Evolutionary conservation across 2,329 filamentous ascomycete genomes (phyloP).

Genomic region (Fusarium mangiferae): DNA sequence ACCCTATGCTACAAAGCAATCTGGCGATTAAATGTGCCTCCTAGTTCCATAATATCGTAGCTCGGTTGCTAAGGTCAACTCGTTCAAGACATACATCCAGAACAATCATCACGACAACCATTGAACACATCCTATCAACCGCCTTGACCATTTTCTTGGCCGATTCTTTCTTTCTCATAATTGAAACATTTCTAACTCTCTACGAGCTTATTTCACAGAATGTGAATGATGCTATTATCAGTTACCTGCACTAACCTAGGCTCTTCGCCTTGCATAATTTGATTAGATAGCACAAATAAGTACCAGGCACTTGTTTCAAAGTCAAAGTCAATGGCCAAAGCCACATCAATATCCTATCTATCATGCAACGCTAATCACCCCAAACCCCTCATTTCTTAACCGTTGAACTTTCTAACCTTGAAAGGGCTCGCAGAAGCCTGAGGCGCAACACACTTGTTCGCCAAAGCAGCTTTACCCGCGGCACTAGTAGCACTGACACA

Average conservation of each 20-base stretch:
- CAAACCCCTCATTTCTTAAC: background rate
- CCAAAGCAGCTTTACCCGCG: slow-evolving; percentile 34
- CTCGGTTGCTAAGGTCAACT: too few relatives aligned
- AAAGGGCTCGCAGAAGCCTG: slow-evolving; percentile 33
- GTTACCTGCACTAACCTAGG: too few relatives aligned
- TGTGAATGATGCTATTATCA: too few relatives aligned
- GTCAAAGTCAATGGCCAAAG: background rate
- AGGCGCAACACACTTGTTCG: slow-evolving; percentile 30
- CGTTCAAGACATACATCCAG: too few relatives aligned
- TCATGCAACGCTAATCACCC: background rate
- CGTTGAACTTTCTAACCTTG: slow-evolving; percentile 20
- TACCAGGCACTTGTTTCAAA: background rate
- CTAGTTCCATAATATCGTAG: too few relatives aligned
- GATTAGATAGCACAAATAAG: background rate
- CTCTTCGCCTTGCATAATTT: too few relatives aligned
- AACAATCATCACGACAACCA: background rate
- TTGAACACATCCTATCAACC: fast-evolving
- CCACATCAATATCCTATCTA: background rate
- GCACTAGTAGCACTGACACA: slow-evolving; percentile 31
- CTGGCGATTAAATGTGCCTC: too few relatives aligned
- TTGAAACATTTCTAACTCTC: fast-evolving
- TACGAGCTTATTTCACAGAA: fast-evolving
- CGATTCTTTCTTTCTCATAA: fast-evolving
- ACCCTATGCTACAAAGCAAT: too few relatives aligned
- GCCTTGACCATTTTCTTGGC: fast-evolving